These are phyloP conservation scores for Xylaria sp. DNA, from an alignment of 2,329 filamentous ascomycete species.

Conservation along the genomic window DNA sequence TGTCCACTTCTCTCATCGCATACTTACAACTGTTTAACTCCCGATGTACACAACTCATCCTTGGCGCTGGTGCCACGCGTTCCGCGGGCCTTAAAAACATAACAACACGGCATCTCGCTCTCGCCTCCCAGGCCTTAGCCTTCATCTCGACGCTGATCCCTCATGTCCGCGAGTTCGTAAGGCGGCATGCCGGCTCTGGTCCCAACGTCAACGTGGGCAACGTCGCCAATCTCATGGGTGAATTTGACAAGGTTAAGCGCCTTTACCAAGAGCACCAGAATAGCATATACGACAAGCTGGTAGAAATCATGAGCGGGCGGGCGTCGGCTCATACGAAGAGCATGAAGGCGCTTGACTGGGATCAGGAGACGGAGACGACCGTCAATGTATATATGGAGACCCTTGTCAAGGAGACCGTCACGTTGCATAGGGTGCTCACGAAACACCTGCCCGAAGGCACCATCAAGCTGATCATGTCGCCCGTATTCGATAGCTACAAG, in stretches of 20 bases:
- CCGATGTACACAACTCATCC: constrained; percentile 91
- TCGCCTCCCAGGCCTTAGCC: constrained; percentile 85
- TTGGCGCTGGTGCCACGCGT: constrained; percentile 87
- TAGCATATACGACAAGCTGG: constrained; percentile 88
- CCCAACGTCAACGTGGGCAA: constrained; percentile 45
- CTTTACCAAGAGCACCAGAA: constrained; percentile 87
- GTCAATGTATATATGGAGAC: constrained; percentile 82
- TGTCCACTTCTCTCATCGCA: constrained; percentile 77
- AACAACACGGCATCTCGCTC: constrained; percentile 89
- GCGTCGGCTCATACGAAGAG: constrained; percentile 73
- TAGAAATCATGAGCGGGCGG: constrained; percentile 86
- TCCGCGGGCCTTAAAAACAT: constrained; percentile 94
- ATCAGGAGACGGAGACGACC: constrained; percentile 49
- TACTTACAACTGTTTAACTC: constrained; percentile 95
- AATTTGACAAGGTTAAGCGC: constrained; percentile 86
- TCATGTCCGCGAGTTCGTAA: constrained; percentile 87
- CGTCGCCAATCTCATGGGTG: constrained; percentile 66
- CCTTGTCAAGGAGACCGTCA: constrained; percentile 81
- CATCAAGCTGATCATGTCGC: constrained; percentile 80
- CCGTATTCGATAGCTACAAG: constrained; percentile 81
- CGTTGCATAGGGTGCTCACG: constrained; percentile 78
- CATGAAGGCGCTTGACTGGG: constrained; percentile 77
- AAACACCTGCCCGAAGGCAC: constrained; percentile 79
- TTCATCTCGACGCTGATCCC: constrained; percentile 88
- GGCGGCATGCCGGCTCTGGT: constrained; percentile 67